phyloP scores from a whole-genome alignment of 805 yeast genomes.

The Torulaspora indica region DNA sequence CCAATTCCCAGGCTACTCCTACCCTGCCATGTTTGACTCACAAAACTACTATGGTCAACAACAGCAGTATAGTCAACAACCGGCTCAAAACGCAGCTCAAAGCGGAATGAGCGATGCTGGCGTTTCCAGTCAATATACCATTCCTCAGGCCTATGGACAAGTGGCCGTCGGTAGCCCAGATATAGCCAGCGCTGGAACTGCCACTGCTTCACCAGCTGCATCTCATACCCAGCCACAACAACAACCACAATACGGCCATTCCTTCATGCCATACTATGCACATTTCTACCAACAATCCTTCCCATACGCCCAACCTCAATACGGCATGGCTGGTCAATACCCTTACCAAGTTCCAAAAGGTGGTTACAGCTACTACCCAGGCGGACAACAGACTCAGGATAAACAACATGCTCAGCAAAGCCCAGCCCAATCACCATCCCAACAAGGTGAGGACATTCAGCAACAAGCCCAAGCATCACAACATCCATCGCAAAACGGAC shows the following conservation, averaged over 20 bases:
- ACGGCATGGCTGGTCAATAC: constrained; percentile 34
- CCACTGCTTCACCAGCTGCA: constrained; percentile 27
- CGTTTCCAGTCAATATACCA: constrained; percentile 20
- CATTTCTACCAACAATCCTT: constrained; percentile 37
- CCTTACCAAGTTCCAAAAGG: constrained; percentile 33
- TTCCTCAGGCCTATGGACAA: constrained; percentile 29
- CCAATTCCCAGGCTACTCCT: constrained; percentile 37
- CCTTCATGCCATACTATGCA: constrained; percentile 36
- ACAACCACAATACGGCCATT: constrained; percentile 32
- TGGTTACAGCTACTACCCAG: constrained; percentile 30
- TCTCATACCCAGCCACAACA: constrained; percentile 25
- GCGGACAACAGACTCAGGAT: constrained; percentile 21
- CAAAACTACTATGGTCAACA: constrained; percentile 33
- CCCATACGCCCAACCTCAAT: constrained; percentile 38
- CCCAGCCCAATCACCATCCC: constrained; percentile 18
- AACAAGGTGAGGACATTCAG: constrained; percentile 15
- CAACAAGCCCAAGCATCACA: constrained; percentile 15
- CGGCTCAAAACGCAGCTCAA: constrained; percentile 16
- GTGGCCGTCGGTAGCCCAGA: constrained; percentile 21
- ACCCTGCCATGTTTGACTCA: constrained; percentile 37
- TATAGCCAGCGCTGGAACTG: constrained; percentile 23
- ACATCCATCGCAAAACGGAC: constrained; percentile 25
- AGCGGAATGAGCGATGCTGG: constrained; percentile 15
- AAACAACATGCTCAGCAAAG: constrained; percentile 23
- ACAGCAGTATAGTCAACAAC: constrained; percentile 28